A percentile compares a stretch with the other conserved stretches of the same genome.
Evolutionary conservation across 2,329 filamentous ascomycete species (phyloP).

Genomic region (Monilinia fructigena): DNA sequence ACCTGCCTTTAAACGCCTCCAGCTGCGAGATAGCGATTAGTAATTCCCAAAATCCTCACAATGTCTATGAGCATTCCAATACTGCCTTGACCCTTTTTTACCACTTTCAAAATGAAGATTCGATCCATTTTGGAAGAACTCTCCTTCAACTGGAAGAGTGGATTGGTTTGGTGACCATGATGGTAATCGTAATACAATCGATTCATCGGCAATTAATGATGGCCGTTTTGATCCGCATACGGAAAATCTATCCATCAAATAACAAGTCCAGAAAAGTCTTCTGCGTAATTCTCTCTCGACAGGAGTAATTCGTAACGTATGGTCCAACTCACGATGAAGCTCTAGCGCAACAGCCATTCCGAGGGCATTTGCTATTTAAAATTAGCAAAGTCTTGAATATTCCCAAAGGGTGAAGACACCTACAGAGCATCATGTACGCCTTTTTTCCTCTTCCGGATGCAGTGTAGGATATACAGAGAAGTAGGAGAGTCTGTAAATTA

Average conservation of each 20-base stretch:
- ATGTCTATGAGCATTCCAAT: conserved; percentile 83
- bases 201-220: conserved; percentile 75
- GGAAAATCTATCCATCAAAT: conserved; percentile 80
- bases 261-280: conserved; percentile 86
- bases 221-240: conserved; percentile 79
- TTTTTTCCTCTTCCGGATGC: conserved; percentile 79
- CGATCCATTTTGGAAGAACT: conserved; percentile 77
- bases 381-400: conserved; percentile 40
- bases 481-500: conserved; percentile 69
- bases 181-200: conserved; percentile 71
- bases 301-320: conserved; percentile 58
- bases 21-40: conserved; percentile 79
- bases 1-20: conserved; percentile 67
- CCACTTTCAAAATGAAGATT: conserved; percentile 68
- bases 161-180: conserved; percentile 66
- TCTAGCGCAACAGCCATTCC: conserved; percentile 83
- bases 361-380: conserved; percentile 62
- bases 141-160: conserved; percentile 66
- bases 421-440: conserved; percentile 83
- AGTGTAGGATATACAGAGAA: conserved; percentile 73
- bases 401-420: conserved; percentile 27
- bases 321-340: conserved; percentile 72
- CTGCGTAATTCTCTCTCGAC: conserved; percentile 74
- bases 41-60: conserved; percentile 75
- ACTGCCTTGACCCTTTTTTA: conserved; percentile 71